A percentile compares a stretch with the other conserved stretches of the same genome.
Evolutionary conservation across 169 alveolate species (phyloP).

Genomic region (Fabrea salina): DNA sequence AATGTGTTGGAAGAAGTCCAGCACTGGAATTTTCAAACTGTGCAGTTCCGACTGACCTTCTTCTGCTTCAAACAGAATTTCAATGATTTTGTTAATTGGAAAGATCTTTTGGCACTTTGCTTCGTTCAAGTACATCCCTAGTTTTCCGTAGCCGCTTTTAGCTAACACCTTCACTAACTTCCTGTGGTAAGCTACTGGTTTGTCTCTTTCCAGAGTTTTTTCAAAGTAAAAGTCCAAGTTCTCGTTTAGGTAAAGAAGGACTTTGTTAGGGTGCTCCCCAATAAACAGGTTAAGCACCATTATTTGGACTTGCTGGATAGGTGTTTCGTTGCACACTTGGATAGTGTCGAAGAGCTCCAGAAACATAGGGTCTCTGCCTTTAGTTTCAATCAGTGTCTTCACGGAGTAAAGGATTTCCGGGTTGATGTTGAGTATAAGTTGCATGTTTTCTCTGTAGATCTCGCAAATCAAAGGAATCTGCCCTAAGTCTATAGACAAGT

Average conservation of each 20-base stretch:
- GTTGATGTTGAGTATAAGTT: conserved; percentile 23
- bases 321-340: conserved; percentile 6
- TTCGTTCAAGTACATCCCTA: conserved; percentile 17
- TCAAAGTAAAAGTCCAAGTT: conserved; percentile 12
- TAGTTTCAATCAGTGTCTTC: conserved; percentile 16
- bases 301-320: conserved; percentile 33
- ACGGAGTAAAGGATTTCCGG: conserved; percentile 1
- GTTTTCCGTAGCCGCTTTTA: neutral
- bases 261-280: neutral
- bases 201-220: conserved; percentile 7
- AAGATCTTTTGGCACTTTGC: conserved; percentile 25
- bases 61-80: neutral
- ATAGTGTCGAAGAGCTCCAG: conserved; percentile 34
- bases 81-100: neutral
- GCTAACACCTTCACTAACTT: neutral
- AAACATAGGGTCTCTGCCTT: conserved; percentile 37
- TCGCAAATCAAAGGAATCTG: conserved; percentile 47
- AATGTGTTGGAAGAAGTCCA: neutral
- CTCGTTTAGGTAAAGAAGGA: conserved; percentile 19
- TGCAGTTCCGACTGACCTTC: neutral
- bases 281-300: conserved; percentile 34
- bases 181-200: conserved; percentile 17
- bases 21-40: neutral
- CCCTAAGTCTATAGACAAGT: conserved; percentile 36
- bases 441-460: conserved; percentile 38